phyloP scores from a whole-genome alignment of 1,139 yeast species.

The Taphrina sp. region DNA sequence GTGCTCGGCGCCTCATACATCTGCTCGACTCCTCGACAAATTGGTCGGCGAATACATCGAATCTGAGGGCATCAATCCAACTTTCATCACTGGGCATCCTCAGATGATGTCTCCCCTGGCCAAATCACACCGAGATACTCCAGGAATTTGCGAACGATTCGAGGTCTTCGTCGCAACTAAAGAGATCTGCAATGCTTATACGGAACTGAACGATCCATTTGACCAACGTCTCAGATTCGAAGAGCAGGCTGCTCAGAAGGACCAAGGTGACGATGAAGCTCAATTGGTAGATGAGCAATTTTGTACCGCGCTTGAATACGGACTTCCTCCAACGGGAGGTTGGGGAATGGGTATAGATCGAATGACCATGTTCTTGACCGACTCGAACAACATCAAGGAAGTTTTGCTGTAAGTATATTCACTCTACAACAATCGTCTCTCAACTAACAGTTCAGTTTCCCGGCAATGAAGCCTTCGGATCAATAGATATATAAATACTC shows the following conservation, averaged over 20 bases:
- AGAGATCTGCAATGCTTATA: slow-evolving; percentile 97
- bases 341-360: slow-evolving; percentile 99
- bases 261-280: slow-evolving; percentile 98
- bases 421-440: no score
- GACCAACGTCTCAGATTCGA: slow-evolving; percentile 55
- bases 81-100: slow-evolving; percentile 97
- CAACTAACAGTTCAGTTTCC: background rate
- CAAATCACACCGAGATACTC: slow-evolving; percentile 84
- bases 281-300: slow-evolving; percentile 93
- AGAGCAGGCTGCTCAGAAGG: slow-evolving; percentile 98
- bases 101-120: slow-evolving; percentile 99
- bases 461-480: slow-evolving; percentile 22
- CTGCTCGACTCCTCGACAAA: slow-evolving; percentile 98
- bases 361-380: slow-evolving; percentile 91
- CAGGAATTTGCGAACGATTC: slow-evolving; percentile 96
- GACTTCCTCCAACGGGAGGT: slow-evolving; percentile 99
- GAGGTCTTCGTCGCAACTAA: slow-evolving; percentile 98
- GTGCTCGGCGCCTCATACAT: slow-evolving; percentile 94
- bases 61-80: slow-evolving; percentile 92
- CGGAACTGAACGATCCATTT: slow-evolving; percentile 98
- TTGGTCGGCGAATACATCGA: slow-evolving; percentile 88
- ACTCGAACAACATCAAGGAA: slow-evolving; percentile 96
- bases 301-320: slow-evolving; percentile 97
- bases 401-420: slow-evolving; percentile 59
- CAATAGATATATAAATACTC: background rate